phyloP scores from a whole-genome alignment of 768 basidiomycete genomes.

The Dictyophora rubrovolvata region DNA sequence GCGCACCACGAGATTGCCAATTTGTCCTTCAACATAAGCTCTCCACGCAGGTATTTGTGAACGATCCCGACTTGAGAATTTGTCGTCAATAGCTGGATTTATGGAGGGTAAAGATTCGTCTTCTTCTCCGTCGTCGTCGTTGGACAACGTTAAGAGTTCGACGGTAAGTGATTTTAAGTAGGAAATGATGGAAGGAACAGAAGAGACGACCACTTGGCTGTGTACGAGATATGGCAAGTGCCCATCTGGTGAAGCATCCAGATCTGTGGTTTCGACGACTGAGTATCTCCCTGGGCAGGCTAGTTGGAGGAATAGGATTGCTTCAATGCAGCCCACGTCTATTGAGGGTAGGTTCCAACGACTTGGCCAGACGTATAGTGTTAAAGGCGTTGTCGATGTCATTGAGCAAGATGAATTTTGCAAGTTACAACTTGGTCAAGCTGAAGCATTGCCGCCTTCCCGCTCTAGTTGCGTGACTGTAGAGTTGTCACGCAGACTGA shows the following conservation, averaged over 20 bases:
- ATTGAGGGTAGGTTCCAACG: slow-evolving; percentile 56
- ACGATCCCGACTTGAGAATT: slow-evolving; percentile 35
- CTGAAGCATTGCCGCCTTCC: no score
- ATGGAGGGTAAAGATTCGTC: slow-evolving; percentile 21
- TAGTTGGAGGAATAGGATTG: slow-evolving; percentile 59
- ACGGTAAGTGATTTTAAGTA: slow-evolving; percentile 45
- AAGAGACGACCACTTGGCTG: slow-evolving; percentile 38
- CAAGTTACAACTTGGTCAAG: no score
- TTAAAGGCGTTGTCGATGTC: slow-evolving; percentile 8
- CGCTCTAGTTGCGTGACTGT: no score
- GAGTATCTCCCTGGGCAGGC: slow-evolving; percentile 58
- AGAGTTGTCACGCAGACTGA: no score
- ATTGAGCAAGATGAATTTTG: not conserved
- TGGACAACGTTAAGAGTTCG: not conserved
- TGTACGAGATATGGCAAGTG: slow-evolving; percentile 64
- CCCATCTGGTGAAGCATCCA: slow-evolving; percentile 65
- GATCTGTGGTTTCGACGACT: slow-evolving; percentile 52
- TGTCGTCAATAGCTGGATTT: slow-evolving; percentile 31
- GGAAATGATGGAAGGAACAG: slow-evolving; percentile 51
- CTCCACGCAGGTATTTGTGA: slow-evolving; percentile 52
- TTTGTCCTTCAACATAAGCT: slow-evolving; percentile 51
- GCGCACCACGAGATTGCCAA: slow-evolving; percentile 67
- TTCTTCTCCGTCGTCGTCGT: slow-evolving; percentile 12
- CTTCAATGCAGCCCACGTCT: slow-evolving; percentile 55
- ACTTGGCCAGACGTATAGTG: slow-evolving; percentile 62